These are phyloP conservation scores for Taphrina confusa DNA, from an alignment of 1,139 yeast genomes.

Conservation along the genomic window DNA sequence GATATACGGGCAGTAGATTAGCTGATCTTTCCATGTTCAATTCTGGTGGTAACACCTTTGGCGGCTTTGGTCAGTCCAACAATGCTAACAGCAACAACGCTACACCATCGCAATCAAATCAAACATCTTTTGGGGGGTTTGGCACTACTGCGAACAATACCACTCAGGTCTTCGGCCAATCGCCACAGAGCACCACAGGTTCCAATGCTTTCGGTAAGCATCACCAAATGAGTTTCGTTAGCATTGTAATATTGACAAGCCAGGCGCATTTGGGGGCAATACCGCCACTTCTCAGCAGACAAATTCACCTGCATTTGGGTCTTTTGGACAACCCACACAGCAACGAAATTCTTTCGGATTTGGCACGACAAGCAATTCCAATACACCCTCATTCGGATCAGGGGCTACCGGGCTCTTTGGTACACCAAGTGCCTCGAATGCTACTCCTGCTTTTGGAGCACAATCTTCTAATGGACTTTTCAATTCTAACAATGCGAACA, in stretches of 20 bases:
- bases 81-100: conserved; percentile 1
- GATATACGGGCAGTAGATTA: too few relatives aligned
- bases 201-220: conserved; percentile 11
- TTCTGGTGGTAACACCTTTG: background rate
- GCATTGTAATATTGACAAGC: background rate
- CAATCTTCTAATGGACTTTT: conserved; percentile 40
- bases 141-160: background rate
- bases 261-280: conserved; percentile 18
- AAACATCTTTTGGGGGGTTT: conserved; percentile 9
- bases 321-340: conserved; percentile 39
- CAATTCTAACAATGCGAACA: conserved; percentile 31
- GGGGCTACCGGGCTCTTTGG: conserved; percentile 46
- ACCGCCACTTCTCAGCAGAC: conserved; percentile 16
- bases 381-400: conserved; percentile 29
- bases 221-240: too few relatives aligned
- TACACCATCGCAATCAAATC: background rate
- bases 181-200: background rate
- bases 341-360: conserved; percentile 45
- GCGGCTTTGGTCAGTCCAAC: conserved; percentile 10
- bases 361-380: conserved; percentile 33
- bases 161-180: conserved; percentile 8
- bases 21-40: background rate
- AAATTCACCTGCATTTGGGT: conserved; percentile 37
- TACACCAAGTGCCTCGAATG: conserved; percentile 40
- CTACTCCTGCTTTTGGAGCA: conserved; percentile 37